phyloP scores from a whole-genome alignment of 2,329 filamentous ascomycete genomes.

The Neopestalotiopsis rosae region DNA sequence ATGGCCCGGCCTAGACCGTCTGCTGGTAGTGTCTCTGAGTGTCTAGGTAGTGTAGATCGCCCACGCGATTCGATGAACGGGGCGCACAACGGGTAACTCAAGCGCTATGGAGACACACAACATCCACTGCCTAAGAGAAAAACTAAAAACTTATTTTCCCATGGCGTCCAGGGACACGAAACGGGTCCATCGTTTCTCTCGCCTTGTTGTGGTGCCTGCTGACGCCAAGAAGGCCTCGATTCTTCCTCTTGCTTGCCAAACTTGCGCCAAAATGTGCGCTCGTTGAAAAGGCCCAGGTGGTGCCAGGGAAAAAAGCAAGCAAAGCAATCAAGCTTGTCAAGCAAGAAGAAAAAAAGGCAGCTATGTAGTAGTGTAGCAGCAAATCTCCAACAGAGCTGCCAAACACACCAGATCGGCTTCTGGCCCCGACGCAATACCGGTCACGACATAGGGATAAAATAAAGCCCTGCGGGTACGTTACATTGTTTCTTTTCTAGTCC shows the following conservation, averaged over 20 bases:
- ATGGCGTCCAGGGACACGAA: not conserved
- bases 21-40: not conserved
- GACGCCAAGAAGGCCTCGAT: constrained; percentile 1
- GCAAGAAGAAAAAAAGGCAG: too few relatives aligned
- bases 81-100: constrained; percentile 15
- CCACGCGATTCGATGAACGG: constrained; percentile 10
- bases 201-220: not conserved
- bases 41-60: constrained; percentile 13
- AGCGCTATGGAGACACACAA: not conserved
- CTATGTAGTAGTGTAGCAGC: too few relatives aligned
- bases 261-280: not conserved
- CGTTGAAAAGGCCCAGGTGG: not conserved
- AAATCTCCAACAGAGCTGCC: not conserved
- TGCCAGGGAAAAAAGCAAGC: not conserved
- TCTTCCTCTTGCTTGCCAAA: not conserved
- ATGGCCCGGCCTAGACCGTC: constrained; percentile 1
- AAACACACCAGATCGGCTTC: not conserved
- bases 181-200: constrained; percentile 2
- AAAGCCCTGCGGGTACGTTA: not conserved
- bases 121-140: not conserved
- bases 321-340: not conserved
- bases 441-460: not conserved
- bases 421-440: not conserved
- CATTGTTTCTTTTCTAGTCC: not conserved
- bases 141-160: not conserved